Percentiles rank a stretch among this genome's conserved stretches.
These are phyloP conservation scores for Vickermania ingenoplastis DNA, from an alignment of 208 protist genomes.

Conservation along the genomic window DNA sequence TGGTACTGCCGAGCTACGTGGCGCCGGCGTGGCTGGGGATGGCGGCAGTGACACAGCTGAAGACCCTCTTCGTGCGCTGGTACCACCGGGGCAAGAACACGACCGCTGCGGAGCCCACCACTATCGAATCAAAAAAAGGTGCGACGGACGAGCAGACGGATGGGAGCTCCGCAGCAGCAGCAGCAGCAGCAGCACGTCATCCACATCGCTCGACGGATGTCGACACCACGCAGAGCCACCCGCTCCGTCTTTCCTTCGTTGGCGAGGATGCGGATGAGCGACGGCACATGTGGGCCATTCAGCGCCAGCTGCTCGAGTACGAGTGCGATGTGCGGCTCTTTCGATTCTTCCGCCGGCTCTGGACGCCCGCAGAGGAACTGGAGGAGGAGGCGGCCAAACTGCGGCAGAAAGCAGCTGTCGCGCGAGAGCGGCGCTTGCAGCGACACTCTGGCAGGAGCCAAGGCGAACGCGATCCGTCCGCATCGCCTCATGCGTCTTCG, in stretches of 20 bases:
- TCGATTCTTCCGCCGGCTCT: conserved; percentile 30
- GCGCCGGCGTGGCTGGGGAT: conserved; percentile 78
- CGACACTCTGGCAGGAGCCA: conserved; percentile 9
- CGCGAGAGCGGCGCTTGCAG: conserved; percentile 16
- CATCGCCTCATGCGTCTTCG: neutral
- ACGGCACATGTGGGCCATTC: conserved; percentile 54
- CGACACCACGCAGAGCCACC: conserved; percentile 58
- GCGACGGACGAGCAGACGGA: too few relatives aligned
- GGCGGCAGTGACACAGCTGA: conserved; percentile 21
- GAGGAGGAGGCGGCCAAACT: conserved; percentile 69
- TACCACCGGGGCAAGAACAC: conserved; percentile 41
- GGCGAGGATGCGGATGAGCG: conserved; percentile 60
- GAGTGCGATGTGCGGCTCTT: conserved; percentile 80
- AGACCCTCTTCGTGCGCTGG: conserved; percentile 50
- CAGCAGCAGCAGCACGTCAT: neutral
- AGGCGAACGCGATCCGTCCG: neutral
- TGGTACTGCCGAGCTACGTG: conserved; percentile 52
- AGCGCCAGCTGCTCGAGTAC: conserved; percentile 76
- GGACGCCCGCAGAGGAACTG: conserved; percentile 59
- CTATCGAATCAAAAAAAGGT: too few relatives aligned
- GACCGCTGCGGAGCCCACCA: conserved; percentile 24
- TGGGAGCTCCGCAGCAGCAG: conserved; percentile 35
- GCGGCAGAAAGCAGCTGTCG: conserved; percentile 35
- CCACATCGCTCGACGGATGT: conserved; percentile 57
- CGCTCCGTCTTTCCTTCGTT: conserved; percentile 65